Percentiles rank a stretch among this genome's conserved stretches.
Evolutionary conservation across 306 rosid genomes (phyloP).

Genomic region (Dicorynia guianensis): DNA sequence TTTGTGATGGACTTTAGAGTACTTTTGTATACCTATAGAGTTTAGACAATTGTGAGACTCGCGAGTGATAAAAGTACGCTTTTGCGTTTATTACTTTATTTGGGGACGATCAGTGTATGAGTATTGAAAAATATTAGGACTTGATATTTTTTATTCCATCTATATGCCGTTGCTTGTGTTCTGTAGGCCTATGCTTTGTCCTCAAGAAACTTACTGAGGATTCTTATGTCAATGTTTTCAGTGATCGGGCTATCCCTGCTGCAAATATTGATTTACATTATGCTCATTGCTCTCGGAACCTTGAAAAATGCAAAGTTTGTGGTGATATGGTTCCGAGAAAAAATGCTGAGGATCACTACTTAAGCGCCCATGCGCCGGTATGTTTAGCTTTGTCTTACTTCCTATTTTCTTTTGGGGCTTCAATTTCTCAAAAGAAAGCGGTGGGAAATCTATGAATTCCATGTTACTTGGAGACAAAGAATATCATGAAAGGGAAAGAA

Average conservation of each 20-base stretch:
- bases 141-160: constrained; percentile 30
- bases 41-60: neutral
- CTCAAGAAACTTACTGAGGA: constrained; percentile 16
- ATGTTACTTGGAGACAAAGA: constrained; percentile 17
- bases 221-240: constrained; percentile 48
- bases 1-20: neutral
- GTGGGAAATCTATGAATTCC: constrained; percentile 10
- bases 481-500: neutral
- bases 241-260: constrained; percentile 81
- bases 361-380: constrained; percentile 72
- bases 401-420: neutral
- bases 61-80: neutral
- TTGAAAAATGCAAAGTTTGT: constrained; percentile 87
- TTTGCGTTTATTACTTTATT: neutral
- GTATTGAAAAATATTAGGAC: neutral
- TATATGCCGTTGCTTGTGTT: neutral
- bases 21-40: neutral
- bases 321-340: constrained; percentile 87
- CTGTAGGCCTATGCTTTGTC: constrained; percentile 2
- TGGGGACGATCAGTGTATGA: neutral
- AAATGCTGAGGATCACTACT: constrained; percentile 77
- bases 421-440: neutral
- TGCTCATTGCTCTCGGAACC: constrained; percentile 87
- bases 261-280: constrained; percentile 85
- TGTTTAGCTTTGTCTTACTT: constrained; percentile 20